phyloP scores from a whole-genome alignment of 495 filamentous ascomycete species.

The Podospora tetraspora region DNA sequence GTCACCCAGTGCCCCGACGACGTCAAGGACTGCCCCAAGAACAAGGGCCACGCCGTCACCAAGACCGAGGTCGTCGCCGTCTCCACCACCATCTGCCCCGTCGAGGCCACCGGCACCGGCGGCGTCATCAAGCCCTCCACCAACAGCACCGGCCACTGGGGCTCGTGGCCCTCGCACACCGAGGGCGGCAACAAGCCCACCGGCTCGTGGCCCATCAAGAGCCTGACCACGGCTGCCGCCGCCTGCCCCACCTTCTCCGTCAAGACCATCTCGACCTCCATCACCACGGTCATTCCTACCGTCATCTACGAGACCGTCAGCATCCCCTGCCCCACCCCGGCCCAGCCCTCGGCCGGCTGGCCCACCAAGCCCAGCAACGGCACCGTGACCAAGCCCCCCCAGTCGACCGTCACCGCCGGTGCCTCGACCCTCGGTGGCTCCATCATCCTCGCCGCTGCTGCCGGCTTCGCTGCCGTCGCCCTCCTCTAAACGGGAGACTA shows the following conservation, averaged over 20 bases:
- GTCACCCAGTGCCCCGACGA: slow-evolving; percentile 56
- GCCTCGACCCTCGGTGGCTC: slow-evolving; percentile 42
- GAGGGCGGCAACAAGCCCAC: slow-evolving; percentile 2
- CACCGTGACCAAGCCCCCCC: slow-evolving; percentile 31
- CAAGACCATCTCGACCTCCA: slow-evolving; percentile 38
- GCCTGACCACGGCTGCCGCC: slow-evolving; percentile 26
- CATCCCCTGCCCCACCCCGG: slow-evolving; percentile 33
- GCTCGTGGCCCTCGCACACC: slow-evolving; percentile 9
- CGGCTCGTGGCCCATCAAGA: slow-evolving; percentile 2
- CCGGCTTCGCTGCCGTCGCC: slow-evolving; percentile 47
- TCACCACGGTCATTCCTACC: slow-evolving; percentile 48
- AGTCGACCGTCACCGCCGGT: slow-evolving; percentile 42
- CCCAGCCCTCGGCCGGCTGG: slow-evolving; percentile 28
- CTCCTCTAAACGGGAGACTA: slow-evolving; percentile 41
- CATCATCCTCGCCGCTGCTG: slow-evolving; percentile 43
- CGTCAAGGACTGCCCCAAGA: slow-evolving; percentile 56
- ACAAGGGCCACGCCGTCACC: slow-evolving; percentile 36
- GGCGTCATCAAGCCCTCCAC: slow-evolving; percentile 17
- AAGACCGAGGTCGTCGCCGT: slow-evolving; percentile 26
- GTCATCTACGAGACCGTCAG: slow-evolving; percentile 50
- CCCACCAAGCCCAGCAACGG: slow-evolving; percentile 27
- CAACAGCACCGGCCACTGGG: slow-evolving; percentile 10
- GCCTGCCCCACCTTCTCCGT: slow-evolving; percentile 34
- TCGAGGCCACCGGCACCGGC: slow-evolving; percentile 21
- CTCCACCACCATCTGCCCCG: slow-evolving; percentile 33